Evolutionary conservation across 208 protist genomes (phyloP), one percentile per base, ranked within the genome.

Genomic region (Leishmania braziliensis): DNA sequence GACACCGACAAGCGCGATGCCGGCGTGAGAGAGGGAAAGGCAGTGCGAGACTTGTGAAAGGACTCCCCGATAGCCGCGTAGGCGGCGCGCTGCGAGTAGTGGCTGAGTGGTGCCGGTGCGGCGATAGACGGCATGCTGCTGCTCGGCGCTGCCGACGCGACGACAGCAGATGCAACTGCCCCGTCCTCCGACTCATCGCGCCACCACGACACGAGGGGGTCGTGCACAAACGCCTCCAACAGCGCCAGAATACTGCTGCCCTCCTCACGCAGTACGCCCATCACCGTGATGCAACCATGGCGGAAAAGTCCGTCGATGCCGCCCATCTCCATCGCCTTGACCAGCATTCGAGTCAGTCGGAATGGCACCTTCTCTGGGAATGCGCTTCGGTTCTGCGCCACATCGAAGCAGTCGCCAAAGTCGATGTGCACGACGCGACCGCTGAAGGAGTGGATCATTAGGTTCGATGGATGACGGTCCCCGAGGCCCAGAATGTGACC

Each of bases 351-450:
- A 18, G 99, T 99, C 18, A 99, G 95, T 16, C 99, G 95, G 96
- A 99, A 99, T 5, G 99, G 99, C 23, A 99, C 96, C 76, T 98
- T 98, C 88, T 99, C 99, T 3, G 99, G 99, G 79, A 98, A 99
- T 51, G 99, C 98, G 43, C 98, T 97, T 72, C 99, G 88, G 23
- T 96, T 90, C 92, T 99, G 99, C 5, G 99, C 99, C 16, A 99
- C 98, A 84, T 99, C 99, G 88, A 99, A 99, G 88, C 99, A 99
- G 88, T 99, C 99, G 84, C 99, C 99, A 93, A 99, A 99, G 95
- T 99, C 99, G 88, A 99, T 99, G 93, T 99, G 99, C 69, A 99
- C 92, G 33, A 99, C 95, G 75, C 99, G 98, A 70, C 99, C 99
- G 69, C 98, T 99, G 80, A 97, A 92, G 43, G 98, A 93, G 87